Evolutionary conservation across 345 rosid genomes (phyloP).

Genomic region (Raphanus raphanistrum): DNA sequence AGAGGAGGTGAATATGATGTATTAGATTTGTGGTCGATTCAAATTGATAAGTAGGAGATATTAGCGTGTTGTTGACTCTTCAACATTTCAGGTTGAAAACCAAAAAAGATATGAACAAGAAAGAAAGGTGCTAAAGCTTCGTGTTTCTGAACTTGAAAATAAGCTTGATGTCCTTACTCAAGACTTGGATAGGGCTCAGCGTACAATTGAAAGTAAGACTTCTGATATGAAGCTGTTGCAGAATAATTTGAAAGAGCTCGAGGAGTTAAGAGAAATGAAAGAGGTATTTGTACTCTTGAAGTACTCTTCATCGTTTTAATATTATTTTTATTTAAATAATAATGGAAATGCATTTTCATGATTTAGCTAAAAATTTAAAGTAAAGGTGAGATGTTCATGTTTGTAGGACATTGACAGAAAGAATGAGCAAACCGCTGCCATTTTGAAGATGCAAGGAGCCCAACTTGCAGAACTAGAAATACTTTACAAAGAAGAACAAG

Average conservation of each 20-base stretch:
- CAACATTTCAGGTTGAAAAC: constrained; percentile 50
- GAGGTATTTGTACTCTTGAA: constrained; percentile 55
- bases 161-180: constrained; percentile 55
- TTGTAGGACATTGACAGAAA: constrained; percentile 90
- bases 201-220: constrained; percentile 53
- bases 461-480: constrained; percentile 88
- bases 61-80: constrained; percentile 13
- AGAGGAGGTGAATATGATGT: constrained; percentile 59
- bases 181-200: constrained; percentile 55
- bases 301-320: background rate
- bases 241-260: constrained; percentile 76
- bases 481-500: constrained; percentile 90
- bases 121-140: constrained; percentile 55
- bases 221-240: constrained; percentile 57
- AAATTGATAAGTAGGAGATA: constrained; percentile 11
- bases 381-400: constrained; percentile 12
- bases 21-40: background rate
- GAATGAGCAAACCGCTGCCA: constrained; percentile 96
- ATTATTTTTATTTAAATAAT: background rate
- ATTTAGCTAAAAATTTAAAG: background rate
- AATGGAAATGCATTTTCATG: background rate
- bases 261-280: constrained; percentile 90
- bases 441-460: constrained; percentile 91
- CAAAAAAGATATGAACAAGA: constrained; percentile 70
- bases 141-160: constrained; percentile 63